Evolutionary conservation across 805 yeast genomes (phyloP).

Genomic region (Candida andamanensis): DNA sequence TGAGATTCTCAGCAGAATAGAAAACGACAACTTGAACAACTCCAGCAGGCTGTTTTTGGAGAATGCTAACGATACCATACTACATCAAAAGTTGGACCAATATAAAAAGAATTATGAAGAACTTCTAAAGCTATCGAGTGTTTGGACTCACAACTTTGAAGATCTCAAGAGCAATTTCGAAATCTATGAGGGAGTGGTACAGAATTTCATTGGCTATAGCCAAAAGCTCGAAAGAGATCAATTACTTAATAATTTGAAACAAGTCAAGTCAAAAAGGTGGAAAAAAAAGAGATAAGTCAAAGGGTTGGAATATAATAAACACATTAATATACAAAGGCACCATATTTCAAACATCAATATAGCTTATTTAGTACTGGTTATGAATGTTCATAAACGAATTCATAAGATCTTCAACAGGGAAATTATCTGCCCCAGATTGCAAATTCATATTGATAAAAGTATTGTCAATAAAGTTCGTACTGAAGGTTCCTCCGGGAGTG

Average conservation of each 20-base stretch:
- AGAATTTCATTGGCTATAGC: constrained; percentile 84
- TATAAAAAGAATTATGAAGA: constrained; percentile 20
- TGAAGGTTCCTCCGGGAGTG: constrained; percentile 24
- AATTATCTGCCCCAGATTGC: constrained; percentile 28
- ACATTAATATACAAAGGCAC: not conserved
- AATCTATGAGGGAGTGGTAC: constrained; percentile 82
- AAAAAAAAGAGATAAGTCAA: constrained; percentile 7
- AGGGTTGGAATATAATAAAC: not conserved
- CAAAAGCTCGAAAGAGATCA: constrained; percentile 64
- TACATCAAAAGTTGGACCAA: constrained; percentile 35
- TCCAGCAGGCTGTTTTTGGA: constrained; percentile 23
- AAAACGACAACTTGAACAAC: constrained; percentile 30
- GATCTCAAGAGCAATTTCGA: constrained; percentile 59
- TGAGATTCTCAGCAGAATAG: constrained; percentile 24
- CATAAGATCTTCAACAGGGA: constrained; percentile 9
- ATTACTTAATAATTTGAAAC: constrained; percentile 27
- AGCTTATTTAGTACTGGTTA: constrained; percentile 2
- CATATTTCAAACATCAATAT: not conserved
- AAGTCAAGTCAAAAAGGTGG: constrained; percentile 18
- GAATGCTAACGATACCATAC: constrained; percentile 12
- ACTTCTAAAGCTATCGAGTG: constrained; percentile 25
- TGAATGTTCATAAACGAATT: constrained; percentile 27
- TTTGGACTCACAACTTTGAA: constrained; percentile 49
- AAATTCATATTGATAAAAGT: constrained; percentile 40
- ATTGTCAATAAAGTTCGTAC: constrained; percentile 37